Evolutionary conservation across 805 yeast species (phyloP), one percentile per base, ranked within the genome.

Genomic region (Wickerhamomyces hampshirensis): DNA sequence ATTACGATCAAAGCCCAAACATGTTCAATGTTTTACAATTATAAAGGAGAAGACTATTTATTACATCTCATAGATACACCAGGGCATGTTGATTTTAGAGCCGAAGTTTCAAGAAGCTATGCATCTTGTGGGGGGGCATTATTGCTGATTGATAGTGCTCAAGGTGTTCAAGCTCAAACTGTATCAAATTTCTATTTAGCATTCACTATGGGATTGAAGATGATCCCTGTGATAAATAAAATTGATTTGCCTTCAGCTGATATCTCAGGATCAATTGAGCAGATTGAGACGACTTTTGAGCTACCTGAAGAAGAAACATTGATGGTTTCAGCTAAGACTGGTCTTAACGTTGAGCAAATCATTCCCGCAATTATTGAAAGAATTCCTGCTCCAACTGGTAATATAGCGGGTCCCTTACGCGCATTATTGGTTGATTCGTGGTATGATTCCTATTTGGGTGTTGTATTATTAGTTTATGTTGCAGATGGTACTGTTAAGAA

Each of bases 1-100:
- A 91, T 91, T 51, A 91, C 98, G 0, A 93, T 91, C 37, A 91
- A 91, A 59, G 98, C 98, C 0, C 98, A 93, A 55, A 93, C 98
- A 0, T 91, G 96, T 51, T 73, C 96, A 0, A 93, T 91, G 97
- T 70, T 93, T 41, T 88, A 88, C 58, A 69, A 70, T 24, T 68
- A 77, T 45, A 48, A 53, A n/a, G 75, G 77, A 3, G 65, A 75
- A 48, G 96, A 91, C 48, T 93, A 86, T 55, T 60, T 93, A 37
- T 63, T 91, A 31, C 96, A 91, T 65, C 65, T 91, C 30, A 96
- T 93, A 30, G 98, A 91, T 59, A 91, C 98, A 0, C 98, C 98
- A 0, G 98, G 98, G 0, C 98, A 91, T 58, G 98, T 93, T 23
- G 98, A 91, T 59, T 91, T 91, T 59, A 68, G 96, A 36, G 82